These are phyloP conservation scores for Haberlea rhodopensis DNA, from an alignment of 257 asterid species.

Conservation along the genomic window DNA sequence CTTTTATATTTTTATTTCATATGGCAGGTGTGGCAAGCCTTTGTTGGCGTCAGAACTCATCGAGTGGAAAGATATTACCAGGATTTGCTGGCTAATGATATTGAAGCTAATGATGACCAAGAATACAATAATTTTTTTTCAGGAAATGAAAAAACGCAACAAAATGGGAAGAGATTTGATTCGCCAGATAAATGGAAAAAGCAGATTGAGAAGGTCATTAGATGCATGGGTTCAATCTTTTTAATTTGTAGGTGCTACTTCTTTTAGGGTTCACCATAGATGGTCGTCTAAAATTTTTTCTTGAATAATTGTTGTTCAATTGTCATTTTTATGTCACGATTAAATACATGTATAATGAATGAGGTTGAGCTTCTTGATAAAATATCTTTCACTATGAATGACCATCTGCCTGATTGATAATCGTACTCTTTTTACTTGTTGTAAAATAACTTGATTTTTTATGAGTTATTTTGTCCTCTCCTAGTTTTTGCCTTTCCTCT, in stretches of 20 bases:
- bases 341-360: conserved; percentile 17
- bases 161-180: conserved; percentile 33
- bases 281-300: conserved; percentile 49
- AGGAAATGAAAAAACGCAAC: conserved; percentile 32
- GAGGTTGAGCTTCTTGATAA: conserved; percentile 9
- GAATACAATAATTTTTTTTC: conserved; percentile 38
- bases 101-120: conserved; percentile 37
- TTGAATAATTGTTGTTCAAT: conserved; percentile 33
- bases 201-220: conserved; percentile 99
- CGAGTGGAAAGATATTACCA: conserved; percentile 75
- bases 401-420: conserved; percentile 22
- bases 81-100: conserved; percentile 56
- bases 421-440: conserved; percentile 21
- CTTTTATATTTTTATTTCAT: conserved; percentile 26
- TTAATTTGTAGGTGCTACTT: conserved; percentile 95
- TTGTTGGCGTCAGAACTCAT: conserved; percentile 82
- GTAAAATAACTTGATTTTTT: too few species aligned
- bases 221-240: conserved; percentile 94
- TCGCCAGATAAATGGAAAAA: conserved; percentile 75
- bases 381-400: conserved; percentile 8
- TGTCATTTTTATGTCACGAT: conserved; percentile 26
- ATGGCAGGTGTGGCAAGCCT: conserved; percentile 94
- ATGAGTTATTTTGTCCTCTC: conserved; percentile 5
- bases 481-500: conserved; percentile 10
- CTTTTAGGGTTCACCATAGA: conserved; percentile 74